Percentiles rank a stretch among this genome's conserved stretches.
Evolutionary conservation across 495 filamentous ascomycete genomes (phyloP).

Genomic region (Lichina pygmaea): DNA sequence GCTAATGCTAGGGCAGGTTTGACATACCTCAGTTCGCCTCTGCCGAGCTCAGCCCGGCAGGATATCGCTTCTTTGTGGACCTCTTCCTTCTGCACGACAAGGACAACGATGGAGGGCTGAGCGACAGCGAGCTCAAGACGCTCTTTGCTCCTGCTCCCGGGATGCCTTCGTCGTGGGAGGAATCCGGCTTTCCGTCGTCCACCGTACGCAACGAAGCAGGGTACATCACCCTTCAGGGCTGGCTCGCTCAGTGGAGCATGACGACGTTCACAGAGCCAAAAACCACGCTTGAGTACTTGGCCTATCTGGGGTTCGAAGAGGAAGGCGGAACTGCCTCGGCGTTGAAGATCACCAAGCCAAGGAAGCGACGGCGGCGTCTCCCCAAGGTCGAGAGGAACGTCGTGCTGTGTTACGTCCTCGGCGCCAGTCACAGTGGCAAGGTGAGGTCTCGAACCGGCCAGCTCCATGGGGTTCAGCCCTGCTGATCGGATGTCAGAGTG

Average conservation of each 20-base stretch:
- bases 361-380: slow-evolving; percentile 54
- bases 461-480: background rate
- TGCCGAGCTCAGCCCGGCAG: slow-evolving; percentile 78
- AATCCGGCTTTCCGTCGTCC: slow-evolving; percentile 68
- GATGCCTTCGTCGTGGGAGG: slow-evolving; percentile 58
- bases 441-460: background rate
- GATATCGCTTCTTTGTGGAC: slow-evolving; percentile 94
- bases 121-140: slow-evolving; percentile 52
- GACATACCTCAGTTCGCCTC: slow-evolving; percentile 78
- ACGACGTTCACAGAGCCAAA: slow-evolving; percentile 90
- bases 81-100: slow-evolving; percentile 86
- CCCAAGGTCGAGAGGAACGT: slow-evolving; percentile 82
- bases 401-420: slow-evolving; percentile 85
- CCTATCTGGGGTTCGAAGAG: slow-evolving; percentile 72
- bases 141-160: slow-evolving; percentile 89
- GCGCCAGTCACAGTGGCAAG: slow-evolving; percentile 18
- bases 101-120: slow-evolving; percentile 89
- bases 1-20: slow-evolving; percentile 17
- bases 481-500: slow-evolving; percentile 5
- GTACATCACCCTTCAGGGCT: slow-evolving; percentile 86
- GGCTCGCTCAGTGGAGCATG: slow-evolving; percentile 99
- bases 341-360: slow-evolving; percentile 71
- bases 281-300: slow-evolving; percentile 82
- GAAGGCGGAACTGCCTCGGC: slow-evolving; percentile 48
- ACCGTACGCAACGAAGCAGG: slow-evolving; percentile 89